Evolutionary conservation across 2,329 filamentous ascomycete species (phyloP).

Genomic region (Fusarium siculi): DNA sequence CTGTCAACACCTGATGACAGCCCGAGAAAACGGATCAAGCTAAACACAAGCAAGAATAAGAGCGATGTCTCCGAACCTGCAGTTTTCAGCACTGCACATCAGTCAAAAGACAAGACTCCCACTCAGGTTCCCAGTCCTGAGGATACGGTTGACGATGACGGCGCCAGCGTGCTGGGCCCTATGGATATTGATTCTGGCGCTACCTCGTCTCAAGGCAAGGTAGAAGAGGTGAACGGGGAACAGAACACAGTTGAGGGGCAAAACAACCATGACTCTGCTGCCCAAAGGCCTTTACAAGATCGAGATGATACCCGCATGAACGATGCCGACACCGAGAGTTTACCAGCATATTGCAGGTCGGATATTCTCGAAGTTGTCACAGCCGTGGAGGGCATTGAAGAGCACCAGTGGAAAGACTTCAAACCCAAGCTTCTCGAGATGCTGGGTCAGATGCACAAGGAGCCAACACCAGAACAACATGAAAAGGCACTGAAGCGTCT

Average conservation of each 20-base stretch:
- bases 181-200: constrained; percentile 5
- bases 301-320: constrained; percentile 16
- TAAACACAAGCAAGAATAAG: background rate
- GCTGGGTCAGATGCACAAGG: constrained; percentile 6
- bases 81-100: background rate
- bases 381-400: background rate
- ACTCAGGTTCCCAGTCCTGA: background rate
- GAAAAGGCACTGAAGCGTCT: constrained; percentile 17
- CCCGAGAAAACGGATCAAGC: constrained; percentile 12
- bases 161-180: background rate
- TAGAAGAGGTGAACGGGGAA: background rate
- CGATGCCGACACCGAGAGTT: background rate
- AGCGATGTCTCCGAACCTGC: background rate
- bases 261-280: background rate
- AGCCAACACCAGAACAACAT: constrained; percentile 7
- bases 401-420: background rate
- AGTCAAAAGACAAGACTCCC: background rate
- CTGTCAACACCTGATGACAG: background rate
- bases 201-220: background rate
- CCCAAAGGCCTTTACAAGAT: background rate
- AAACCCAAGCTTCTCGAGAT: constrained; percentile 22
- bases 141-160: background rate
- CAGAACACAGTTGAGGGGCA: background rate
- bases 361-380: constrained; percentile 1
- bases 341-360: background rate